Conservation (phyloP, 2,329 filamentous ascomycete genomes). For the Neocucurbitaria cava region DNA sequence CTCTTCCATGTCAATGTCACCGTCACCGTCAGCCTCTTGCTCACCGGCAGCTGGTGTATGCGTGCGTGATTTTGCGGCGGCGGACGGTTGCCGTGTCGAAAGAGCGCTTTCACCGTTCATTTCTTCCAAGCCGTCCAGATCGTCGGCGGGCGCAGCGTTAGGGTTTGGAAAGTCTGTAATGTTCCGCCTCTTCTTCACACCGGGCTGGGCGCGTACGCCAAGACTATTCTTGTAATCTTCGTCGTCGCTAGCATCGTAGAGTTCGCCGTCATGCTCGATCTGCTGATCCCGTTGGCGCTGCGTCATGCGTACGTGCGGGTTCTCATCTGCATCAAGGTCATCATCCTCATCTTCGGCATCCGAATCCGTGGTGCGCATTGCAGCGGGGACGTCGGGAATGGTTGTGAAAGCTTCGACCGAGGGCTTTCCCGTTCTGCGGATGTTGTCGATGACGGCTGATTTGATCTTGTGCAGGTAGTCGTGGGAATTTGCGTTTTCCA, state of each 20-base stretch:
- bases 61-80: conserved; percentile 29
- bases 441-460: conserved; percentile 69
- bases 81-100: conserved; percentile 38
- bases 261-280: conserved; percentile 77
- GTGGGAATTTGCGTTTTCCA: conserved; percentile 73
- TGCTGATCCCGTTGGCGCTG: conserved; percentile 83
- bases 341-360: conserved; percentile 69
- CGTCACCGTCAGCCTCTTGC: conserved; percentile 39
- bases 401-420: conserved; percentile 58
- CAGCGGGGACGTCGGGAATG: conserved; percentile 62
- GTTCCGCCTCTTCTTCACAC: conserved; percentile 59
- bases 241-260: conserved; percentile 78
- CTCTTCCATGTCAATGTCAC: conserved; percentile 48
- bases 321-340: conserved; percentile 81
- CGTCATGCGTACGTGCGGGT: conserved; percentile 82
- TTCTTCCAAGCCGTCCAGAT: conserved; percentile 32
- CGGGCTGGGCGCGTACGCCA: conserved; percentile 69
- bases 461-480: conserved; percentile 75
- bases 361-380: conserved; percentile 66
- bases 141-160: conserved; percentile 48
- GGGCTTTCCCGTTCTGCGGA: conserved; percentile 68
- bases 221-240: conserved; percentile 79
- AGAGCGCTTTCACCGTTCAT: conserved; percentile 42
- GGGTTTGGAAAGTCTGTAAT: conserved; percentile 69
- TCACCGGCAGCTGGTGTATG: conserved; percentile 36